These are phyloP conservation scores for Suhomyces ambrosiae DNA, from an alignment of 1,139 yeast genomes.

Conservation along the genomic window DNA sequence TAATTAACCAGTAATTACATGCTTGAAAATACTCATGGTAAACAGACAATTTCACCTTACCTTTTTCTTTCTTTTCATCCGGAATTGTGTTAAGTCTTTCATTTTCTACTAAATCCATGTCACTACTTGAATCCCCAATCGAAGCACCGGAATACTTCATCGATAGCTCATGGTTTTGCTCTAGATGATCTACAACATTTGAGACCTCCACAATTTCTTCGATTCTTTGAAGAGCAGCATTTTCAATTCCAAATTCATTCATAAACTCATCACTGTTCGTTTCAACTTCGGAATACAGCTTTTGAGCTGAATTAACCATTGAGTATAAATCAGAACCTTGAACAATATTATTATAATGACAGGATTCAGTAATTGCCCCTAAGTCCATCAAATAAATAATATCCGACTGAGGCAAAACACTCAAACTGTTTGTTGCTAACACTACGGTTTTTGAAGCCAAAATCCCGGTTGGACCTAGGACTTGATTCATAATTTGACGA, in stretches of 20 bases:
- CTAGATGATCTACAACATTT: background rate
- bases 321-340: slow-evolving; percentile 25
- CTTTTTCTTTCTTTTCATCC: slow-evolving; percentile 26
- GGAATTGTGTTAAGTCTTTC: slow-evolving; percentile 20
- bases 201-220: background rate
- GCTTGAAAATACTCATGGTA: slow-evolving; percentile 30
- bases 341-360: slow-evolving; percentile 20
- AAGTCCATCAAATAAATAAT: slow-evolving; percentile 21
- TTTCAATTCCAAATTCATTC: background rate
- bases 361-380: slow-evolving; percentile 22
- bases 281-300: background rate
- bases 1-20: slow-evolving; percentile 26
- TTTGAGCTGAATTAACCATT: slow-evolving; percentile 24
- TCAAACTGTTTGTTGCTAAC: slow-evolving; percentile 27
- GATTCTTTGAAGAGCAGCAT: background rate
- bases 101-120: slow-evolving; percentile 22
- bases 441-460: slow-evolving; percentile 24
- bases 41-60: slow-evolving; percentile 26
- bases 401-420: slow-evolving; percentile 21
- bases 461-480: slow-evolving; percentile 21
- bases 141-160: slow-evolving; percentile 19
- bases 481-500: slow-evolving; percentile 22
- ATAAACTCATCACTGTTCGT: background rate
- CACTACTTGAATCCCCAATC: slow-evolving; percentile 23
- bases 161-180: background rate